Evolutionary conservation across 2,329 filamentous ascomycete genomes (phyloP).

Genomic region (Tolypocladium tropicale): DNA sequence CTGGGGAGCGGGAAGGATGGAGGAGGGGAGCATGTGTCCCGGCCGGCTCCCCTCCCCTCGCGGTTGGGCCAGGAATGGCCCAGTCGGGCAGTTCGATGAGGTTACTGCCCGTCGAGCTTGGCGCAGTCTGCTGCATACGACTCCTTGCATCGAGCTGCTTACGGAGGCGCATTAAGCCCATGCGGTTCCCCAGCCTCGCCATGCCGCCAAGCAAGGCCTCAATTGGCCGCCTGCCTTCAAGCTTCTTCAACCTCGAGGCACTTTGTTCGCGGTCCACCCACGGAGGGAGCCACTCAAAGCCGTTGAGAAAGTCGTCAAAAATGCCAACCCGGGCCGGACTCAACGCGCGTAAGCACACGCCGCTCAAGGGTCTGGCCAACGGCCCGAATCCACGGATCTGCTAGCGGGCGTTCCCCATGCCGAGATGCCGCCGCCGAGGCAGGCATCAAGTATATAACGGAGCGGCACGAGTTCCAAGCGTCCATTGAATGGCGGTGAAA

Average conservation of each 20-base stretch:
- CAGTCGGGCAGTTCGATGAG: not conserved
- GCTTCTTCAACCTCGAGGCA: not conserved
- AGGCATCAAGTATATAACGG: not conserved
- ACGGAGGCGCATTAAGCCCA: not conserved
- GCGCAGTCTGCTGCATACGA: not conserved
- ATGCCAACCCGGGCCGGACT: not conserved
- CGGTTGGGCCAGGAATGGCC: too few relatives aligned
- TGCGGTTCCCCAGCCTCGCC: not conserved
- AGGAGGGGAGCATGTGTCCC: too few relatives aligned
- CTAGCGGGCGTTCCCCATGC: not conserved
- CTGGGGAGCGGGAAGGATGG: not conserved
- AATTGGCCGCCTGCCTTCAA: not conserved
- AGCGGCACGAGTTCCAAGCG: not conserved
- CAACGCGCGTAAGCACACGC: not conserved
- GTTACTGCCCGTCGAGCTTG: not conserved
- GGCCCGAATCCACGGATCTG: not conserved
- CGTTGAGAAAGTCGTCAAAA: not conserved
- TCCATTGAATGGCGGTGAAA: not conserved
- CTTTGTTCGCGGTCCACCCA: not conserved
- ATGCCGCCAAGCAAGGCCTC: not conserved
- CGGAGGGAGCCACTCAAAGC: not conserved
- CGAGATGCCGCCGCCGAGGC: not conserved
- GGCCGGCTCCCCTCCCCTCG: too few relatives aligned
- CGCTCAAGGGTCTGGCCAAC: not conserved
- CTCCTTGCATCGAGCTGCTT: not conserved